Percentiles rank a stretch among this genome's conserved stretches.
These are phyloP conservation scores for Hypoxylon sp. DNA, from an alignment of 2,329 filamentous ascomycete genomes.

Conservation along the genomic window DNA sequence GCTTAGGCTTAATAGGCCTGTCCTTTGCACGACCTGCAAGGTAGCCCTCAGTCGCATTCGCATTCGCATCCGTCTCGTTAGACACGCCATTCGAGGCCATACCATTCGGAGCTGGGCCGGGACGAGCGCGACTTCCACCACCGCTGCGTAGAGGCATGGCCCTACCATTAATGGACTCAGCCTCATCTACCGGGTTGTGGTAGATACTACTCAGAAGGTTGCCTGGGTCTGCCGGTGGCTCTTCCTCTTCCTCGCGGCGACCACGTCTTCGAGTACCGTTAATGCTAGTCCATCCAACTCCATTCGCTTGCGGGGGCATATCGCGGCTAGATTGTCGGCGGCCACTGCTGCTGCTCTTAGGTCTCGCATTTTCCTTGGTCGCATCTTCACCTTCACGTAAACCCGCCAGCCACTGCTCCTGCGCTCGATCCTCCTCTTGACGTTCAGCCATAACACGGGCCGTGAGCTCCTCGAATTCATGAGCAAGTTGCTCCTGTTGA, in stretches of 20 bases:
- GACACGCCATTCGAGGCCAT: conserved; percentile 36
- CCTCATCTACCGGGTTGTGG: conserved; percentile 54
- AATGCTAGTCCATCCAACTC: conserved; percentile 53
- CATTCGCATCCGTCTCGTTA: conserved; percentile 36
- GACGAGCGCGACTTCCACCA: conserved; percentile 33
- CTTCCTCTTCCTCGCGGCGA: conserved; percentile 51
- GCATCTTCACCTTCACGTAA: conserved; percentile 44
- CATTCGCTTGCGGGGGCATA: conserved; percentile 41
- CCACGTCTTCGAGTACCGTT: conserved; percentile 50
- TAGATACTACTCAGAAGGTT: conserved; percentile 54
- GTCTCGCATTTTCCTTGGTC: conserved; percentile 41
- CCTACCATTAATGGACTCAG: conserved; percentile 44
- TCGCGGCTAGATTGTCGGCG: conserved; percentile 39
- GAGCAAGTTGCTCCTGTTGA: conserved; percentile 47
- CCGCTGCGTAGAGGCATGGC: conserved; percentile 47
- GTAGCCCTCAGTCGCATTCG: conserved; percentile 17
- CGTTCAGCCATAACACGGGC: conserved; percentile 40
- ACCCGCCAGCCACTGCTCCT: conserved; percentile 45
- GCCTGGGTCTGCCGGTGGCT: conserved; percentile 51
- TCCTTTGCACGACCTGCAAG: conserved; percentile 32
- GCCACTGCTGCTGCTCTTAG: conserved; percentile 37
- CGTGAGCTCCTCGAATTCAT: conserved; percentile 45
- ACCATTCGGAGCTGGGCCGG: conserved; percentile 31
- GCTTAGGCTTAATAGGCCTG: conserved; percentile 50
- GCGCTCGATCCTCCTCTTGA: conserved; percentile 48